Evolutionary conservation across 2,329 filamentous ascomycete species (phyloP).

Genomic region (Penicillium polonicum): DNA sequence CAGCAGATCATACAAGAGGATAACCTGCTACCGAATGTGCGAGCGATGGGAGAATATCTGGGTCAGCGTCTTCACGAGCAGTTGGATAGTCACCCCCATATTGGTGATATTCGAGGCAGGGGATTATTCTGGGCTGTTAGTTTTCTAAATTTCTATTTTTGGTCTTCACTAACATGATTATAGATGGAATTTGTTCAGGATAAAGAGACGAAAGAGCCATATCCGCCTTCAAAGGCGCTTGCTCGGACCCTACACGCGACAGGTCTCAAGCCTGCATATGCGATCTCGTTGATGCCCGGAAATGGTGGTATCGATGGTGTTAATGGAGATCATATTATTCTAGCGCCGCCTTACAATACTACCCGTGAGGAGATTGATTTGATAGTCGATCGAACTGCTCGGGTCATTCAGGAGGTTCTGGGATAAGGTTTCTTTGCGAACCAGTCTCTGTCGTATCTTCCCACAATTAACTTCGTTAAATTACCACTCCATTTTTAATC

Average conservation of each 20-base stretch:
- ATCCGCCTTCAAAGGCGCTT: slow-evolving; percentile 43
- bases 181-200: slow-evolving; percentile 57
- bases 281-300: slow-evolving; percentile 54
- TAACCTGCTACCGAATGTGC: slow-evolving; percentile 47
- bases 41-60: slow-evolving; percentile 31
- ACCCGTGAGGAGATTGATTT: slow-evolving; percentile 48
- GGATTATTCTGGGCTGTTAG: slow-evolving; percentile 57
- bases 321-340: slow-evolving; percentile 54
- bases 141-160: slow-evolving; percentile 10
- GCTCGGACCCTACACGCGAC: slow-evolving; percentile 49
- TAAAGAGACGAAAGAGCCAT: slow-evolving; percentile 52
- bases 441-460: background rate
- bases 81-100: slow-evolving; percentile 45
- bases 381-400: slow-evolving; percentile 48
- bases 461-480: background rate
- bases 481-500: background rate
- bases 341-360: slow-evolving; percentile 56
- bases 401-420: slow-evolving; percentile 42
- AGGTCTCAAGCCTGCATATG: slow-evolving; percentile 41
- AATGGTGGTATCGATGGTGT: slow-evolving; percentile 52
- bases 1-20: slow-evolving; percentile 54
- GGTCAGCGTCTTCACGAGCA: slow-evolving; percentile 42
- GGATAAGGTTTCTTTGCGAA: slow-evolving; percentile 6
- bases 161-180: background rate
- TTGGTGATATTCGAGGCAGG: slow-evolving; percentile 55